These are phyloP conservation scores for Fusarium pseudoanthophilum DNA, from an alignment of 2,329 filamentous ascomycete species.

Conservation along the genomic window DNA sequence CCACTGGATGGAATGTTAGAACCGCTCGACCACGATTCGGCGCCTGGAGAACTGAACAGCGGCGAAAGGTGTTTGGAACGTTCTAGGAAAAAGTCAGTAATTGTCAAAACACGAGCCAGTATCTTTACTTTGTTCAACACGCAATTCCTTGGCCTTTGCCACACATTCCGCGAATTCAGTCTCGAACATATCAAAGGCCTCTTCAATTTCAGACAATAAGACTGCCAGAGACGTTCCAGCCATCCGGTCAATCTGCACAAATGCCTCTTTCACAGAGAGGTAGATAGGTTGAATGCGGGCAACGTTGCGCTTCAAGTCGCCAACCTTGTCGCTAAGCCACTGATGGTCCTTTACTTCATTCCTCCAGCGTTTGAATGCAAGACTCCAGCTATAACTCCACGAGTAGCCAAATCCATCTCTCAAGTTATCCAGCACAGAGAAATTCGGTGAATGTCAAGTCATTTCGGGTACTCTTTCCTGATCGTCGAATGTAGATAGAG, in stretches of 20 bases:
- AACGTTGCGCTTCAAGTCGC: neutral
- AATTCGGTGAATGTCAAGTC: neutral
- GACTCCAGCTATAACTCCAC: neutral
- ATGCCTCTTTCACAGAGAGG: neutral
- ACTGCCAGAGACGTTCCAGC: neutral
- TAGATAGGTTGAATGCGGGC: neutral
- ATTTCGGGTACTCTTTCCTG: neutral
- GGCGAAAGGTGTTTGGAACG: neutral
- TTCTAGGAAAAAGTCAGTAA: neutral
- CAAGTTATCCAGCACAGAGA: neutral
- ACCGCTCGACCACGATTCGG: neutral
- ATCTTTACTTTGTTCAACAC: neutral
- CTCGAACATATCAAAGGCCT: neutral
- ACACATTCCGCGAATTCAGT: neutral
- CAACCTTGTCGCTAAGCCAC: neutral
- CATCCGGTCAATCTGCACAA: neutral
- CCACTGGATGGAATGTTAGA: neutral
- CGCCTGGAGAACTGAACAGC: accelerated
- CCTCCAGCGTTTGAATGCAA: neutral
- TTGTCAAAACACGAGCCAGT: accelerated
- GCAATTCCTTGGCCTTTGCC: neutral
- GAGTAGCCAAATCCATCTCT: neutral
- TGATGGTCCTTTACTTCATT: neutral
- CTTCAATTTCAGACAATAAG: neutral
- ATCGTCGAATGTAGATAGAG: neutral